These are phyloP conservation scores for Xylariaceae sp. DNA, from an alignment of 2,329 filamentous ascomycete genomes.

Conservation along the genomic window DNA sequence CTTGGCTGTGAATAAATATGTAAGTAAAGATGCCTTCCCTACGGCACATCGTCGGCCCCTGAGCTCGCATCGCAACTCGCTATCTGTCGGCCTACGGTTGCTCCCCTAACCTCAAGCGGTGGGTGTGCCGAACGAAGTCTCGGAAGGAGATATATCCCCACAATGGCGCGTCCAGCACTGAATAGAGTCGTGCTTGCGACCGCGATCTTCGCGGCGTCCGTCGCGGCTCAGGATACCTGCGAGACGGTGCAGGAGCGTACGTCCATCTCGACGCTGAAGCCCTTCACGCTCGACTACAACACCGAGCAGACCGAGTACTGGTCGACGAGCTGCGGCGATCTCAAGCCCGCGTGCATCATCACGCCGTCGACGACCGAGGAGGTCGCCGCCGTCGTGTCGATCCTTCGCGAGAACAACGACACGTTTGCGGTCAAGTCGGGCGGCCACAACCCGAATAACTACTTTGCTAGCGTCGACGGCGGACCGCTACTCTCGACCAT, in stretches of 20 bases:
- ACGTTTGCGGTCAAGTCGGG: conserved; percentile 59
- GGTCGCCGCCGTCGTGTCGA: conserved; percentile 54
- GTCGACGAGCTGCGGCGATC: conserved; percentile 46
- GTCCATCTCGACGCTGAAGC: conserved; percentile 39
- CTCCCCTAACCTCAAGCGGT: conserved; percentile 1
- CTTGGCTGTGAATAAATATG: no score
- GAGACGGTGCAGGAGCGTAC: conserved; percentile 38
- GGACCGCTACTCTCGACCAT: conserved; percentile 54
- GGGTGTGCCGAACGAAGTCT: neutral
- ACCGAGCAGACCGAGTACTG: conserved; percentile 47
- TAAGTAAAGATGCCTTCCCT: no score
- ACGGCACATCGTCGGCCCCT: no score
- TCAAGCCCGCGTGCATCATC: conserved; percentile 51
- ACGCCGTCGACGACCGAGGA: conserved; percentile 52
- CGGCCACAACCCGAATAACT: conserved; percentile 59
- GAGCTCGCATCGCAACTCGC: no score
- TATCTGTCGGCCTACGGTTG: neutral
- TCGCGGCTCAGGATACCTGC: conserved; percentile 40
- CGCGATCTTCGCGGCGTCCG: conserved; percentile 18
- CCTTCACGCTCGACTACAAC: conserved; percentile 39
- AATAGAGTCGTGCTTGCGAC: conserved; percentile 18
- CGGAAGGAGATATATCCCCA: neutral
- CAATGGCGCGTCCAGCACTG: conserved; percentile 23
- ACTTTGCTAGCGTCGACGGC: conserved; percentile 52
- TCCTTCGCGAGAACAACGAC: conserved; percentile 50